A percentile compares a stretch with the other conserved stretches of the same genome.
These are phyloP conservation scores for Paramecium pentaurelia DNA, from an alignment of 73 alveolate species.

Conservation along the genomic window DNA sequence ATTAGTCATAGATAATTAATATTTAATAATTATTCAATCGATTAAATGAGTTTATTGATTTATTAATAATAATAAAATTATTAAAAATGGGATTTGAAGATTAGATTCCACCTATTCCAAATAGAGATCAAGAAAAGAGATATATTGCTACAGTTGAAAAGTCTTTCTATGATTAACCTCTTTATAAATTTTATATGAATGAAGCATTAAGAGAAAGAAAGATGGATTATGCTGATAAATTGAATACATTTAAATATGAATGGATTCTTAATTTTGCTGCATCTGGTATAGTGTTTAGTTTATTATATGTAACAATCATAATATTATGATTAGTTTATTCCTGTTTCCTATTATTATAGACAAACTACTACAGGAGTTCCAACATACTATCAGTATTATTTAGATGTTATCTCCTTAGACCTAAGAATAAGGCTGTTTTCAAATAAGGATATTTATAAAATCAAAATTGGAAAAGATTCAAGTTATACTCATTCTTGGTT, in stretches of 20 bases:
- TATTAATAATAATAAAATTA: not conserved
- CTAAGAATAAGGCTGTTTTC: not conserved
- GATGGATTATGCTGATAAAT: conserved; percentile 41
- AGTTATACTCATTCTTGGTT: not conserved
- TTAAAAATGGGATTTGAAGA: conserved; percentile 51
- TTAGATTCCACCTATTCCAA: conserved; percentile 21
- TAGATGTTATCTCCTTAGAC: not conserved
- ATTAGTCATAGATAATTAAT: no score
- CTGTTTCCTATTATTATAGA: conserved; percentile 9
- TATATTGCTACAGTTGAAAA: not conserved
- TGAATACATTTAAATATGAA: not conserved
- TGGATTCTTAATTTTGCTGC: not conserved
- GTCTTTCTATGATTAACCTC: conserved; percentile 6
- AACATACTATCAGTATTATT: not conserved
- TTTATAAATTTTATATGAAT: conserved; percentile 29
- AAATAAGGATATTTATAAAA: not conserved
- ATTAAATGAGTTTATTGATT: not conserved
- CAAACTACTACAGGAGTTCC: not conserved
- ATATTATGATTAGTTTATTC: not conserved
- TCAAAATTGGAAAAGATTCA: conserved; percentile 15
- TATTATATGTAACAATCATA: not conserved
- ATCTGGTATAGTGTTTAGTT: not conserved
- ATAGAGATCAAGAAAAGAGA: not conserved
- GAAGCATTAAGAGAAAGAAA: conserved; percentile 45
- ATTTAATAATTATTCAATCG: no score